Evolutionary conservation across 495 filamentous ascomycete genomes (phyloP).

Genomic region (Glonium stellatum): DNA sequence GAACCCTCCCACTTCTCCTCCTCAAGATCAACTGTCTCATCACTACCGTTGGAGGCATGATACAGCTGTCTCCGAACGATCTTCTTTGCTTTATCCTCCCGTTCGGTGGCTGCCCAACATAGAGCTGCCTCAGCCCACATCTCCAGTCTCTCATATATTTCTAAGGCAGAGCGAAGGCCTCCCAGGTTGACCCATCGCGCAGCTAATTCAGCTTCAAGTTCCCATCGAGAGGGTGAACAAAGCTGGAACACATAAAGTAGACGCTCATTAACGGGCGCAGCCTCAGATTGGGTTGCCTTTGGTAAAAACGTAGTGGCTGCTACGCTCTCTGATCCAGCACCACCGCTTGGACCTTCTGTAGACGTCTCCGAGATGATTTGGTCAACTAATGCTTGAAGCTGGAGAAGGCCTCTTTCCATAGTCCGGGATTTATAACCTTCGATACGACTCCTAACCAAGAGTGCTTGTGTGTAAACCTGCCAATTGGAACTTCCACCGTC

Average conservation of each 20-base stretch:
- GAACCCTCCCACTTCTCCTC: conserved; percentile 42
- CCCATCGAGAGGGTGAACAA: conserved; percentile 80
- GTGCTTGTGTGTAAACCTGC: conserved; percentile 93
- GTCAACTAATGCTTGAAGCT: conserved; percentile 93
- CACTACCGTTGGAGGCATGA: conserved; percentile 43
- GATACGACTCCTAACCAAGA: conserved; percentile 80
- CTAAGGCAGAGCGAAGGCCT: conserved; percentile 79
- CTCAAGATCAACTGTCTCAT: conserved; percentile 47
- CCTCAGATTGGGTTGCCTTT: conserved; percentile 63
- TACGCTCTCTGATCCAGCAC: conserved; percentile 31
- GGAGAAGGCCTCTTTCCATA: conserved; percentile 78
- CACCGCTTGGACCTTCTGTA: conserved; percentile 16
- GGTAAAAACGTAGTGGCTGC: conserved; percentile 73
- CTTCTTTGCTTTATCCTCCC: conserved; percentile 72
- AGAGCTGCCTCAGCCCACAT: conserved; percentile 95
- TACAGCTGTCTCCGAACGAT: conserved; percentile 75
- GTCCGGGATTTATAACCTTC: conserved; percentile 81
- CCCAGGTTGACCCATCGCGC: conserved; percentile 83
- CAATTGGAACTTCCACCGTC: conserved; percentile 88
- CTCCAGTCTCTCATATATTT: conserved; percentile 90
- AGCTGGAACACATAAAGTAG: conserved; percentile 77
- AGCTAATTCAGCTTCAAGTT: conserved; percentile 87
- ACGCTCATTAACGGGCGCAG: conserved; percentile 67
- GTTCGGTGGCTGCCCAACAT: conserved; percentile 73
- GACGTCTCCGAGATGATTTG: conserved; percentile 89